Evolutionary conservation across 139 green algal genomes (phyloP), one percentile per base, ranked within the genome.

Genomic region (Yamagishiella unicocca): DNA sequence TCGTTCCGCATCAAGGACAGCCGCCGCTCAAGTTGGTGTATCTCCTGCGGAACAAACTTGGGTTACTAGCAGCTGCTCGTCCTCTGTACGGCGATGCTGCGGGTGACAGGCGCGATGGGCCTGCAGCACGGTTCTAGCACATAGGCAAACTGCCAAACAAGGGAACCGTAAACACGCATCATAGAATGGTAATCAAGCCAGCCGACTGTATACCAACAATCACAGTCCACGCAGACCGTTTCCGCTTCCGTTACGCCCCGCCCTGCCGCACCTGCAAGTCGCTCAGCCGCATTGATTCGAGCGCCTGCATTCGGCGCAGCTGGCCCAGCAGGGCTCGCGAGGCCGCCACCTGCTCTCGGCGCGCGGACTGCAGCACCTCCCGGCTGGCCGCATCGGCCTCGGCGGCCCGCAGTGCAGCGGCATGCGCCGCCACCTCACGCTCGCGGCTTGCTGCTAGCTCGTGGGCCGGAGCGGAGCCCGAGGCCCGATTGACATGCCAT

Each of bases 181-280:
- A 58, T 43, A n/a, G n/a, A 73, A 42, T 42, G 64, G n/a, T 43
- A 43, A 43, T 12, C 17, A 31, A 19, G 7, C n/a, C 64, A 7
- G 64, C 4, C 64, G 5, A 19, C 64, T n/a, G n/a, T n/a, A 73
- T 73, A 7, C 10, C 64, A n/a, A n/a, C n/a, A n/a, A n/a, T n/a
- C n/a, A n/a, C n/a, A n/a, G n/a, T n/a, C n/a, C n/a, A n/a, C n/a
- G n/a, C n/a, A n/a, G n/a, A n/a, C n/a, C n/a, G n/a, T n/a, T n/a
- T n/a, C n/a, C n/a, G n/a, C n/a, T n/a, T n/a, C n/a, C n/a, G n/a
- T n/a, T n/a, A n/a, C n/a, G n/a, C n/a, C n/a, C n/a, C n/a, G n/a
- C n/a, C n/a, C n/a, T n/a, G n/a, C 40, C 31, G 2, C n/a, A 85
- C 79, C 79, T 76, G 79, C 61, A 85, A 21, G 19, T 85, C 79